Conservation (phyloP, 768 basidiomycete species). For the Boletus insuetus region DNA sequence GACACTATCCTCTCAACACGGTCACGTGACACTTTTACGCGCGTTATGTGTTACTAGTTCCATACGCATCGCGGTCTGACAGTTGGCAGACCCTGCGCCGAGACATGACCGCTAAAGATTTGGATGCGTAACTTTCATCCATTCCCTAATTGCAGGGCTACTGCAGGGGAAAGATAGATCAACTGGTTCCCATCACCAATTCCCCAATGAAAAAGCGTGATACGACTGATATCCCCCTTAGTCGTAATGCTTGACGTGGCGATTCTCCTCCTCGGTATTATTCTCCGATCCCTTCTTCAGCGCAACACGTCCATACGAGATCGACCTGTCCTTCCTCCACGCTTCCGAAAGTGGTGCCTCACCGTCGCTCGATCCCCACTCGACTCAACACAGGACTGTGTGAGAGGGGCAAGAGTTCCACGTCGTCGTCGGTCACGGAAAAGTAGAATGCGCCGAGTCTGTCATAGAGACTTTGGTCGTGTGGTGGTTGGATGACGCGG, state of each 20-base stretch:
- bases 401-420: too few relatives aligned
- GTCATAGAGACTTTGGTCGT: slow-evolving; percentile 44
- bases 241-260: slow-evolving; percentile 58
- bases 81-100: too few relatives aligned
- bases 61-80: too few relatives aligned
- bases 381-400: too few relatives aligned
- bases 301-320: slow-evolving; percentile 47
- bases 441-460: slow-evolving; percentile 61
- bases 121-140: too few relatives aligned
- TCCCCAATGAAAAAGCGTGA: too few relatives aligned
- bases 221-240: slow-evolving; percentile 13
- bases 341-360: slow-evolving; percentile 47
- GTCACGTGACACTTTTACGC: slow-evolving; percentile 15
- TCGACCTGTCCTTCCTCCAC: slow-evolving; percentile 50
- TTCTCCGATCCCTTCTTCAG: slow-evolving; percentile 38
- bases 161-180: too few relatives aligned
- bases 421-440: slow-evolving; percentile 47
- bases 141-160: too few relatives aligned
- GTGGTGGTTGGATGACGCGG: slow-evolving; percentile 56
- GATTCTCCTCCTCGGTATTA: slow-evolving; percentile 57
- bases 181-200: too few relatives aligned
- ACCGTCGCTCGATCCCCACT: too few relatives aligned
- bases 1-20: slow-evolving; percentile 7
- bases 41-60: too few relatives aligned
- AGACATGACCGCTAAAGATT: too few relatives aligned